A percentile compares a stretch with the other conserved stretches of the same genome.
Evolutionary conservation across 768 basidiomycete species (phyloP).

Genomic region (Krasilnikovozyma curviuscula): DNA sequence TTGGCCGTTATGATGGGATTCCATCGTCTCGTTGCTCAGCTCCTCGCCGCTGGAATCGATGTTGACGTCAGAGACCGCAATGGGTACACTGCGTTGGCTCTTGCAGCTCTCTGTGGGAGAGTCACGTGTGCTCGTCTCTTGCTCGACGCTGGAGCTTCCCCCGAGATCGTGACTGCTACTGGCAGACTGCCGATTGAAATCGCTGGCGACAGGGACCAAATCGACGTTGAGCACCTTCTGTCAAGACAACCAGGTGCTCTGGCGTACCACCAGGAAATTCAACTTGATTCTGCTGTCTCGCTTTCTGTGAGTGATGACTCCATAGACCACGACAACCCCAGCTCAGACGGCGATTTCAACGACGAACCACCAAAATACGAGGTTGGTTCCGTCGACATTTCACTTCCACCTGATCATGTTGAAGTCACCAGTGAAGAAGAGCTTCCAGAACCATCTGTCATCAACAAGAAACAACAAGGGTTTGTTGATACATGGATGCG

Average conservation of each 20-base stretch:
- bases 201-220: conserved; percentile 25
- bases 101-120: conserved; percentile 51
- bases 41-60: conserved; percentile 53
- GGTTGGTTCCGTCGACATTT: not conserved
- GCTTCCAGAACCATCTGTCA: conserved; percentile 1
- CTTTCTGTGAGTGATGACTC: conserved; percentile 4
- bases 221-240: conserved; percentile 24
- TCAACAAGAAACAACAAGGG: conserved; percentile 3
- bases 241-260: not conserved
- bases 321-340: conserved; percentile 20
- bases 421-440: not conserved
- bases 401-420: not conserved
- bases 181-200: conserved; percentile 28
- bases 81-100: conserved; percentile 76
- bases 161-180: conserved; percentile 22
- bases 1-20: conserved; percentile 65
- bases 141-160: conserved; percentile 59
- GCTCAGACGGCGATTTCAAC: conserved; percentile 18
- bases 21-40: conserved; percentile 45
- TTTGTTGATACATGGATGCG: not conserved
- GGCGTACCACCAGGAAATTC: not conserved
- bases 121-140: conserved; percentile 45
- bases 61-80: conserved; percentile 70
- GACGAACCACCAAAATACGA: not conserved
- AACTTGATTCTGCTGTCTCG: not conserved